Percentiles rank a stretch among this genome's conserved stretches.
These are phyloP conservation scores for Plantago rigida DNA, from an alignment of 305 asterid genomes.

Conservation along the genomic window DNA sequence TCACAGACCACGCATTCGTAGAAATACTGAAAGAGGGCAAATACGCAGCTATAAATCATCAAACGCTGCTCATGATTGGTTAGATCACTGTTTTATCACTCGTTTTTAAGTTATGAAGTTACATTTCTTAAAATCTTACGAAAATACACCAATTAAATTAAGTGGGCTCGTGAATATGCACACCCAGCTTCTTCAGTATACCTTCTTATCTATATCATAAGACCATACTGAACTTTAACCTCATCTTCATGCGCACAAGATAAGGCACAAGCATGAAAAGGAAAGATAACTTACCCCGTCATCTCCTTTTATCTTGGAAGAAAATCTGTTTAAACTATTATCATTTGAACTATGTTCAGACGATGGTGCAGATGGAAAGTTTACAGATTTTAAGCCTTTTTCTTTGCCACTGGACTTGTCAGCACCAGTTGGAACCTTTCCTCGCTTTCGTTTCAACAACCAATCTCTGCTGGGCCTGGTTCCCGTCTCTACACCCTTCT, in stretches of 20 bases:
- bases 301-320: conserved; percentile 69
- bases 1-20: conserved; percentile 67
- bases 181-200: conserved; percentile 2
- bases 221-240: conserved; percentile 1
- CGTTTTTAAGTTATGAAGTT: conserved; percentile 19
- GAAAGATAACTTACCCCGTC: conserved; percentile 63
- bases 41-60: conserved; percentile 8
- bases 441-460: conserved; percentile 72
- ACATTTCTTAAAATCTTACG: background rate
- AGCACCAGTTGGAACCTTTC: conserved; percentile 53
- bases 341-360: conserved; percentile 36
- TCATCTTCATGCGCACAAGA: conserved; percentile 17
- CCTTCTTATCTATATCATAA: conserved; percentile 12
- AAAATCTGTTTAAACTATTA: conserved; percentile 29
- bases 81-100: conserved; percentile 17
- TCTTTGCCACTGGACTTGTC: conserved; percentile 42
- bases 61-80: conserved; percentile 21
- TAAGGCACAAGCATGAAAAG: conserved; percentile 12
- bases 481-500: conserved; percentile 44
- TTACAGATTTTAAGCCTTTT: conserved; percentile 36
- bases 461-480: conserved; percentile 58
- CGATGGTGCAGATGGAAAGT: conserved; percentile 35
- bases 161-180: conserved; percentile 13
- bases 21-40: conserved; percentile 49
- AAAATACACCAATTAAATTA: conserved; percentile 10